Conservation (phyloP, 495 filamentous ascomycete species). For the Clavariopsis aquatica region DNA sequence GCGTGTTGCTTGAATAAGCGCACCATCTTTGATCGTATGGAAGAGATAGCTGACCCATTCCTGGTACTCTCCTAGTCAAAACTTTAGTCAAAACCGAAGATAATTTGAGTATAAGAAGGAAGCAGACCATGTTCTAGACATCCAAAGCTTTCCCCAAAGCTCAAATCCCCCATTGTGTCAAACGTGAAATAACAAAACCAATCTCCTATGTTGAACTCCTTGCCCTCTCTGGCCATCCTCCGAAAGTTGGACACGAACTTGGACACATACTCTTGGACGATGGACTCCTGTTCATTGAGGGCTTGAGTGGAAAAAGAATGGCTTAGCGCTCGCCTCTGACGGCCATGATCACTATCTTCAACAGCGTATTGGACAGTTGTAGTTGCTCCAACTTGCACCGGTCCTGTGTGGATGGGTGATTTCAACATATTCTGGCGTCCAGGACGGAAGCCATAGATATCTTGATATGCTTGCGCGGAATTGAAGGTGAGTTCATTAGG, state of each 20-base stretch:
- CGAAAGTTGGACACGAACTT: slow-evolving; percentile 9
- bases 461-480: slow-evolving; percentile 37
- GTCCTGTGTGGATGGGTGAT: slow-evolving; percentile 15
- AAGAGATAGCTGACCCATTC: slow-evolving; percentile 27
- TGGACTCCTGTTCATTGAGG: slow-evolving; percentile 25
- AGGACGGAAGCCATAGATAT: slow-evolving; percentile 40
- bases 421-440: slow-evolving; percentile 28
- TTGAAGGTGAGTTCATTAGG: slow-evolving; percentile 42
- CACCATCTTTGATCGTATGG: slow-evolving; percentile 26
- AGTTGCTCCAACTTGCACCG: slow-evolving; percentile 15
- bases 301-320: slow-evolving; percentile 22
- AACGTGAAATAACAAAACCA: slow-evolving; percentile 14
- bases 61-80: slow-evolving; percentile 16
- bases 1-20: slow-evolving; percentile 17
- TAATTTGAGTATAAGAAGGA: not conserved
- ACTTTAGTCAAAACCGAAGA: not conserved
- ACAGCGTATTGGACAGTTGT: slow-evolving; percentile 15
- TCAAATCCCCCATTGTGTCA: slow-evolving; percentile 11
- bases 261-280: slow-evolving; percentile 20
- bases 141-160: slow-evolving; percentile 10
- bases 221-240: slow-evolving; percentile 5
- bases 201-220: slow-evolving; percentile 1
- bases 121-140: slow-evolving; percentile 4
- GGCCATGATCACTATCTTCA: slow-evolving; percentile 11
- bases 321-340: slow-evolving; percentile 2